phyloP scores from a whole-genome alignment of 352 stramenopile genomes.

The Phytophthora crassamura region DNA sequence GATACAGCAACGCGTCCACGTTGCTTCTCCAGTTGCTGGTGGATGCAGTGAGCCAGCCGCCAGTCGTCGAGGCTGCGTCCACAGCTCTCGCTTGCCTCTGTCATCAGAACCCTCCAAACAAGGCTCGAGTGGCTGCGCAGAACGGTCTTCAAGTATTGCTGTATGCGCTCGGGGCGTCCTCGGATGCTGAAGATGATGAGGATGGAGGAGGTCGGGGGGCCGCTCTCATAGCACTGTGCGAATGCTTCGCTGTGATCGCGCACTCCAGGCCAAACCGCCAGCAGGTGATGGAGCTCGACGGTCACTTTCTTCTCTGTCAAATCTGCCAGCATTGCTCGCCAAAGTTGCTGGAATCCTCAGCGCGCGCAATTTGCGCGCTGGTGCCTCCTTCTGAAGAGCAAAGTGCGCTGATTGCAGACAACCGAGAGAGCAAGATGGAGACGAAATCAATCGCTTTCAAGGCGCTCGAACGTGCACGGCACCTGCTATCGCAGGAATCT shows the following conservation, averaged over 20 bases:
- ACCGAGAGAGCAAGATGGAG: constrained; percentile 68
- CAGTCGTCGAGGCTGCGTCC: constrained; percentile 54
- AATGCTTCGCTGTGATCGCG: constrained; percentile 60
- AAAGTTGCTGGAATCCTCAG: constrained; percentile 52
- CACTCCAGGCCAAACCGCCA: constrained; percentile 50
- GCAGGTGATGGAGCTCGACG: constrained; percentile 65
- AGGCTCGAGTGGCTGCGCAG: constrained; percentile 59
- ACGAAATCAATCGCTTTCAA: constrained; percentile 51
- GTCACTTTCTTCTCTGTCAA: constrained; percentile 58
- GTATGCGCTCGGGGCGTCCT: constrained; percentile 52
- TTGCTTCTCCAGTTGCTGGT: constrained; percentile 69
- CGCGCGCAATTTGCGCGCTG: constrained; percentile 56
- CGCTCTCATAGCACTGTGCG: constrained; percentile 54
- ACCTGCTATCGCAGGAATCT: constrained; percentile 39
- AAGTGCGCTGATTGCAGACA: constrained; percentile 45
- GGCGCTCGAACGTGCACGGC: constrained; percentile 53
- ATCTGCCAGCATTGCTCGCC: constrained; percentile 48
- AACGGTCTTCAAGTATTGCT: constrained; percentile 79
- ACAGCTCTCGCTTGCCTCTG: constrained; percentile 64
- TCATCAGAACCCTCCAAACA: constrained; percentile 72
- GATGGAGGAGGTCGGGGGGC: constrained; percentile 44
- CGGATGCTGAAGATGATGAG: constrained; percentile 20
- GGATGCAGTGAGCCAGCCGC: constrained; percentile 46
- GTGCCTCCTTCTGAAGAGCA: constrained; percentile 54
- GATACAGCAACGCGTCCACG: constrained; percentile 72